Base-by-base conservation (phyloP, 352 stramenopile species). In the Globisporangium cederbergense region DNA sequence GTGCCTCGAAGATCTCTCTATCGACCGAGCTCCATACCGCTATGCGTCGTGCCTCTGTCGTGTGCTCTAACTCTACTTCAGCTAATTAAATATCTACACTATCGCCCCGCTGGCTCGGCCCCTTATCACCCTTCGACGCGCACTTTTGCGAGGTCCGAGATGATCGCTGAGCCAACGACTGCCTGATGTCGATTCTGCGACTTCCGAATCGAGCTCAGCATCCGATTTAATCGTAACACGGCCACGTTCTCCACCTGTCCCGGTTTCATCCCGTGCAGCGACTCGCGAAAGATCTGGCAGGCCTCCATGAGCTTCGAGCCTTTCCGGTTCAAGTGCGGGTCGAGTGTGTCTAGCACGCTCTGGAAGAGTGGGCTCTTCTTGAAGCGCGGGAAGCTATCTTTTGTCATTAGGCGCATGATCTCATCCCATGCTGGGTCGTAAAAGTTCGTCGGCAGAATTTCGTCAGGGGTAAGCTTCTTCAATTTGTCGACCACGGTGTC, bases 381-480 rank as follows among this genome's bases (percentile, higher is more conserved):
- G 72, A 92, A 93, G 8, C 81, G 81, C 10, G 79, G 81, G 55
- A 93, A 92, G 38, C 79, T 90, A 70, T 93, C 83, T 60, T 91
- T 90, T 36, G 70, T 86, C 81, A 92, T 90, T 28, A 92, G 67
- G n/a, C 70, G 71, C 79, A 87, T 90, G 68, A 93, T 93, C 72
- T 93, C 82, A 38, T 90, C 74, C 51, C 73, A 83, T 3, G 84
- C 76, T 0, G 72, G 61, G 46, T 90, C 77, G 32, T 87, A 91
- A 43, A 93, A 84, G 0, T 62, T 78, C 14, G 55, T 25, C 14
- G 67, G 57, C 7, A 88, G 43, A 10, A 72, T 38, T 8, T 82
- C 73, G 0, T 57, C 62, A 4, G 72, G 42, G 0, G 55, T 30
- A n/a, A 72, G 65, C 11, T 67, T 71, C 20, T 68, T 60, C 52